Conservation (phyloP, 2,329 filamentous ascomycete species). For the Aspergillus sp. region DNA sequence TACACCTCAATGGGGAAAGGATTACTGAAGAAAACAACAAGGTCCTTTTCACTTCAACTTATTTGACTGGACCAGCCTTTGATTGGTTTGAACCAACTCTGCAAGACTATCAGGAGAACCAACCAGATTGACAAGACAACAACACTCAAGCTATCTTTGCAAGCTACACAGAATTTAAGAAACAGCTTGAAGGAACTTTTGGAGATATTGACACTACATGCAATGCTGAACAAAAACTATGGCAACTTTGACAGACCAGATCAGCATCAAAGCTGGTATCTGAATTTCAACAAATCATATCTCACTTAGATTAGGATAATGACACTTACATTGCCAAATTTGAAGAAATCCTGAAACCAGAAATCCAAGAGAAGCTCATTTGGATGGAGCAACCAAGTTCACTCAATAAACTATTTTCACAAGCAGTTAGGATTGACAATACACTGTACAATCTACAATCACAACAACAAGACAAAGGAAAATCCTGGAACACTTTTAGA, state of each 20-base stretch:
- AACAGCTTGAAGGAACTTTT: conserved; percentile 3
- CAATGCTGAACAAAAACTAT: not conserved
- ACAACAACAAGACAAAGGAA: not conserved
- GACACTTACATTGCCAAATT: conserved; percentile 1
- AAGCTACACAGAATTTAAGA: too few species aligned
- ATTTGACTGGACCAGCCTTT: not conserved
- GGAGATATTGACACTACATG: conserved; percentile 2
- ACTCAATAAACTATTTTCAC: not conserved
- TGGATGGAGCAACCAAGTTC: not conserved
- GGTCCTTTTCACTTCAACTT: too few species aligned
- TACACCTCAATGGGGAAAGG: not conserved
- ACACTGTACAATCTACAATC: conserved; percentile 1
- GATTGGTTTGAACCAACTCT: not conserved
- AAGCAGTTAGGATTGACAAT: conserved; percentile 1
- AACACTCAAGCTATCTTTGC: too few species aligned
- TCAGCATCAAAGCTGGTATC: conserved; percentile 2
- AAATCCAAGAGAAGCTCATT: conserved; percentile 6
- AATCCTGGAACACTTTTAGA: not conserved
- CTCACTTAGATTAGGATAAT: conserved; percentile 2
- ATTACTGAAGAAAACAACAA: too few species aligned
- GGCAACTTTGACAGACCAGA: not conserved
- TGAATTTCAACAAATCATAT: conserved; percentile 4
- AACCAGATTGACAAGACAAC: too few species aligned
- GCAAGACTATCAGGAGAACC: not conserved
- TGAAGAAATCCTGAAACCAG: conserved; percentile 1